Evolutionary conservation across 2,329 filamentous ascomycete genomes (phyloP).

Genomic region (Colletotrichum tanaceti): DNA sequence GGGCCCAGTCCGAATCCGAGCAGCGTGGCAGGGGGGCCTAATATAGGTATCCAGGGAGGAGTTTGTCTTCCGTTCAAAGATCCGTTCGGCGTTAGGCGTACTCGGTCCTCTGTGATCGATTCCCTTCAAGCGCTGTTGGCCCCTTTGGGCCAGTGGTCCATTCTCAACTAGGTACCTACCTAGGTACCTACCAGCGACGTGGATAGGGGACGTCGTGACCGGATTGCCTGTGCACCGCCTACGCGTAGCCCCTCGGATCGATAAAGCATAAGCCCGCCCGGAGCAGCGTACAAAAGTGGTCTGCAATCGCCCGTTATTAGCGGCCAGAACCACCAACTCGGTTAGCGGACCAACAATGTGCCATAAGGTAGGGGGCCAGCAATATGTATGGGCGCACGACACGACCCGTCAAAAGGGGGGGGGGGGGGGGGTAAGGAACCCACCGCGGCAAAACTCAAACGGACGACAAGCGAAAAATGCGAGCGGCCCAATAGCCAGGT

Average conservation of each 20-base stretch:
- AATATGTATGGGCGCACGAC: not conserved
- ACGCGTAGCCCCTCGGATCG: conserved; percentile 4
- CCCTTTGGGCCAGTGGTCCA: not conserved
- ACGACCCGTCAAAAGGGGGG: not conserved
- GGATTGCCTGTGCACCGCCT: conserved; percentile 1
- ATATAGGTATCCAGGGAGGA: conserved; percentile 9
- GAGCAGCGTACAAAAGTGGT: not conserved
- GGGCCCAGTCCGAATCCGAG: not conserved
- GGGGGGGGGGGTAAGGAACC: too few species aligned
- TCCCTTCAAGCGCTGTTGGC: not conserved
- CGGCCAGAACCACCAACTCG: conserved; percentile 24
- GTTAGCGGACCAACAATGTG: too few species aligned
- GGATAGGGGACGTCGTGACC: not conserved
- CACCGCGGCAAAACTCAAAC: not conserved
- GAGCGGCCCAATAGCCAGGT: not conserved
- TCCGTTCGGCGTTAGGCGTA: too few species aligned
- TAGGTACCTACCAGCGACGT: too few species aligned
- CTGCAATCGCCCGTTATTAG: conserved; percentile 24
- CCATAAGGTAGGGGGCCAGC: too few species aligned
- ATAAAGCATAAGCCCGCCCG: not conserved
- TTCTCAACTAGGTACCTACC: too few species aligned
- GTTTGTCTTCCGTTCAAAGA: not conserved
- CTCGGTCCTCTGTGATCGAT: too few species aligned
- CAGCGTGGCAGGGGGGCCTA: not conserved
- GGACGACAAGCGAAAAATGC: not conserved